A percentile compares a stretch with the other conserved stretches of the same genome.
Evolutionary conservation across 2,329 filamentous ascomycete genomes (phyloP).

Genomic region (Triangularia setosa): DNA sequence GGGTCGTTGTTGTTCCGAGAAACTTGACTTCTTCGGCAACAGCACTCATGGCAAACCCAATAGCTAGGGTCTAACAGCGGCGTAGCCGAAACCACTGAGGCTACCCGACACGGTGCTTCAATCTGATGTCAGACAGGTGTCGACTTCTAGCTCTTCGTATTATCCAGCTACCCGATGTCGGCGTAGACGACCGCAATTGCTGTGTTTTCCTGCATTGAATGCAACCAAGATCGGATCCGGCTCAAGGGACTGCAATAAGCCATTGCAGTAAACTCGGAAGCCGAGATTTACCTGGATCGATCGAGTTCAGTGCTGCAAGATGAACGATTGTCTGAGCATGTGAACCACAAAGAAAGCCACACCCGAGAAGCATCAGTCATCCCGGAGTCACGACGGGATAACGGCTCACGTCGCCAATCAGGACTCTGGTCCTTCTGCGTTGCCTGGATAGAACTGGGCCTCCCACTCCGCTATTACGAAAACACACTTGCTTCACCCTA

Average conservation of each 20-base stretch:
- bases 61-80: background rate
- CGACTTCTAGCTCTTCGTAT: background rate
- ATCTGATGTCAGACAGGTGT: background rate
- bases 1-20: background rate
- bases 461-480: background rate
- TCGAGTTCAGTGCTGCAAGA: conserved; percentile 2
- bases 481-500: background rate
- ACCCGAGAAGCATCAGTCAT: background rate
- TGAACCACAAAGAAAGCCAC: background rate
- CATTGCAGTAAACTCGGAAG: background rate
- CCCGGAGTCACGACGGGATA: background rate
- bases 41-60: background rate
- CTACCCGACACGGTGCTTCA: background rate
- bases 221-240: background rate
- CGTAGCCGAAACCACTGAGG: background rate
- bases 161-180: background rate
- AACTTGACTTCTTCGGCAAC: background rate
- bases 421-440: background rate
- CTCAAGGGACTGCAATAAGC: background rate
- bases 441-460: background rate
- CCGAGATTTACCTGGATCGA: background rate
- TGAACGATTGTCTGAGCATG: background rate
- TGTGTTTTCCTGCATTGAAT: background rate
- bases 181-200: background rate
- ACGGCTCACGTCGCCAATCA: background rate